These are phyloP conservation scores for Zygoascus meyerae DNA, from an alignment of 1,139 yeast species.

Conservation along the genomic window DNA sequence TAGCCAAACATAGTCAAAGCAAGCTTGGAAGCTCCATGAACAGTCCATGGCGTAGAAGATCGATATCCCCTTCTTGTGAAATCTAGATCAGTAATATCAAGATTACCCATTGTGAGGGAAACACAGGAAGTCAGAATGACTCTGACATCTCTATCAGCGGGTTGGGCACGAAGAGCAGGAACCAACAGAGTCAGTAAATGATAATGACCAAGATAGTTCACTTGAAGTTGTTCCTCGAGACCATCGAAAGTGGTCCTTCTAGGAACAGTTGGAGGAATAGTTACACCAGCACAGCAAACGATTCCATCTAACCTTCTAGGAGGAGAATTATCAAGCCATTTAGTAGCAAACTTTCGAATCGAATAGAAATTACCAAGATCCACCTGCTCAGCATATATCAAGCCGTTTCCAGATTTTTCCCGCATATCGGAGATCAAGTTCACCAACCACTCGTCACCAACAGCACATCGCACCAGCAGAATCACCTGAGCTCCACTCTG, in stretches of 20 bases:
- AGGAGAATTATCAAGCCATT: constrained; percentile 87
- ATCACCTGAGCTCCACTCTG: constrained; percentile 80
- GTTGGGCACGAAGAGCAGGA: constrained; percentile 81
- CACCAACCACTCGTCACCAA: constrained; percentile 61
- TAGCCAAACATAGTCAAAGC: constrained; percentile 65
- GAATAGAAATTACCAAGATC: constrained; percentile 70
- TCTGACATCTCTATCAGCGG: constrained; percentile 90
- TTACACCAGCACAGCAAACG: constrained; percentile 80
- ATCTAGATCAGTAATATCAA: constrained; percentile 62
- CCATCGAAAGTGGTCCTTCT: constrained; percentile 73
- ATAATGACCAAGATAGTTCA: constrained; percentile 74
- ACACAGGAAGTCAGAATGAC: constrained; percentile 71
- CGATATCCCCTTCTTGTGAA: constrained; percentile 63
- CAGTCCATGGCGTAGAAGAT: constrained; percentile 57
- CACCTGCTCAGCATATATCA: constrained; percentile 85
- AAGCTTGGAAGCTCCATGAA: constrained; percentile 77
- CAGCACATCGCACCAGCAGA: constrained; percentile 50
- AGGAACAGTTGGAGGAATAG: constrained; percentile 57
- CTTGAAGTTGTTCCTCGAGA: constrained; percentile 74
- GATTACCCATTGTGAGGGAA: constrained; percentile 63
- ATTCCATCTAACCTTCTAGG: constrained; percentile 88
- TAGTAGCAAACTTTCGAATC: constrained; percentile 86
- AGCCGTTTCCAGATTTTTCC: constrained; percentile 56
- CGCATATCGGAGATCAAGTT: constrained; percentile 78
- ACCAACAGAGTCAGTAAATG: constrained; percentile 72